A percentile compares a stretch with the other conserved stretches of the same genome.
Conservation (phyloP, 257 asterid genomes). For the Ballota nigra region DNA sequence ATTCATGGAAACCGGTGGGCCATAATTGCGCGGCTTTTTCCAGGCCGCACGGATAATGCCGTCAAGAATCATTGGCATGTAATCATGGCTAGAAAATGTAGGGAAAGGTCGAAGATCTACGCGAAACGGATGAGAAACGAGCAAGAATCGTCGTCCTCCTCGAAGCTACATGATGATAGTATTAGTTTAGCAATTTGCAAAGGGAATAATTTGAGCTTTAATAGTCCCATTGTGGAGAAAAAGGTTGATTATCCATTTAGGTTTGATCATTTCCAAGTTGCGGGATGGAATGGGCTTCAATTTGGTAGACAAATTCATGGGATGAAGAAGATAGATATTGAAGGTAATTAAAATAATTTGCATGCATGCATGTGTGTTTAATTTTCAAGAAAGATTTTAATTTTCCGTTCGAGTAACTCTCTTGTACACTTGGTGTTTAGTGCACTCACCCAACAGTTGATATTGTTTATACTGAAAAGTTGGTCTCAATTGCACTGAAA, state of each 20-base stretch:
- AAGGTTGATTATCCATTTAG: slow-evolving; percentile 22
- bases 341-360: slow-evolving; percentile 30
- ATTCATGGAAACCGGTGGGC: slow-evolving; percentile 92
- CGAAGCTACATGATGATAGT: slow-evolving; percentile 23
- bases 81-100: slow-evolving; percentile 72
- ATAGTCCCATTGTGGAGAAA: slow-evolving; percentile 27
- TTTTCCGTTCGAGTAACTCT: no score
- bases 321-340: slow-evolving; percentile 16
- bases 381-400: not conserved
- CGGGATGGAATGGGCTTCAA: slow-evolving; percentile 30
- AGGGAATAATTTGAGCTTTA: slow-evolving; percentile 21
- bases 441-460: no score
- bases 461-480: no score
- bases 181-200: slow-evolving; percentile 8
- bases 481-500: no score
- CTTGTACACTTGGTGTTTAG: no score
- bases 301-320: slow-evolving; percentile 17
- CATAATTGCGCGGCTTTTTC: slow-evolving; percentile 74
- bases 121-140: slow-evolving; percentile 32
- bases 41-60: slow-evolving; percentile 89
- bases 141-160: slow-evolving; percentile 19
- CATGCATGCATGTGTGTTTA: not conserved
- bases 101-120: slow-evolving; percentile 56
- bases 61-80: slow-evolving; percentile 97
- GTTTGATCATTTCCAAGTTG: slow-evolving; percentile 19